Conservation (phyloP, 2,329 filamentous ascomycete species). For the Ophiostoma sp. region DNA sequence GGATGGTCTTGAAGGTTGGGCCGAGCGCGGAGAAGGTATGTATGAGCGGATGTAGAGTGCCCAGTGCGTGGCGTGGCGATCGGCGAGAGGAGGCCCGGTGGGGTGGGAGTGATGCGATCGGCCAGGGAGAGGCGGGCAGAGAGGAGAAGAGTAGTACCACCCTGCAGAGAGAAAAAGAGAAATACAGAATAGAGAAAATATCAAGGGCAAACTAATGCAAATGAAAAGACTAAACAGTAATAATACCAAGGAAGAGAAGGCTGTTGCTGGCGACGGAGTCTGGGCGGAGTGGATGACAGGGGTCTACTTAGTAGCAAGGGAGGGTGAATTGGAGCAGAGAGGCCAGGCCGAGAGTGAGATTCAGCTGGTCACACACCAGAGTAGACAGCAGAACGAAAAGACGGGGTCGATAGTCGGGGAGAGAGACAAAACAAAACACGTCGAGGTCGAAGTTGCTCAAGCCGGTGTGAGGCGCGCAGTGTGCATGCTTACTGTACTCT, state of each 20-base stretch:
- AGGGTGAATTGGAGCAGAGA: background rate
- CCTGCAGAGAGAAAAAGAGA: background rate
- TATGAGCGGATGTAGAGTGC: background rate
- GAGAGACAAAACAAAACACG: background rate
- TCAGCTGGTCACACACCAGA: background rate
- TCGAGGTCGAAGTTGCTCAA: background rate
- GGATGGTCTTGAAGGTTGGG: background rate
- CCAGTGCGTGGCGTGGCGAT: background rate
- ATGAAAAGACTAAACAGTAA: background rate
- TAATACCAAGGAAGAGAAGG: background rate
- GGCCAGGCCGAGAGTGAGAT: background rate
- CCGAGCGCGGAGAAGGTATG: background rate
- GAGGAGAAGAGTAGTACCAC: background rate
- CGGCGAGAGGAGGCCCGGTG: constrained; percentile 4
- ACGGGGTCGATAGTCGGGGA: background rate
- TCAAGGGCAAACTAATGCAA: background rate
- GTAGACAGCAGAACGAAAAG: background rate
- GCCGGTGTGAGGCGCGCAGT: background rate
- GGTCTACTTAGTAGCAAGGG: background rate
- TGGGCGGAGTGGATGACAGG: background rate
- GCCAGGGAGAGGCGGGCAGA: background rate
- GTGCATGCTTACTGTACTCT: background rate
- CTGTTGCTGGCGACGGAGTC: background rate
- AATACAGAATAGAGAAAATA: background rate
- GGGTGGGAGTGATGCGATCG: constrained; percentile 7